Conservation (phyloP, 2,329 filamentous ascomycete genomes). For the Pseudogymnoascus sp. region DNA sequence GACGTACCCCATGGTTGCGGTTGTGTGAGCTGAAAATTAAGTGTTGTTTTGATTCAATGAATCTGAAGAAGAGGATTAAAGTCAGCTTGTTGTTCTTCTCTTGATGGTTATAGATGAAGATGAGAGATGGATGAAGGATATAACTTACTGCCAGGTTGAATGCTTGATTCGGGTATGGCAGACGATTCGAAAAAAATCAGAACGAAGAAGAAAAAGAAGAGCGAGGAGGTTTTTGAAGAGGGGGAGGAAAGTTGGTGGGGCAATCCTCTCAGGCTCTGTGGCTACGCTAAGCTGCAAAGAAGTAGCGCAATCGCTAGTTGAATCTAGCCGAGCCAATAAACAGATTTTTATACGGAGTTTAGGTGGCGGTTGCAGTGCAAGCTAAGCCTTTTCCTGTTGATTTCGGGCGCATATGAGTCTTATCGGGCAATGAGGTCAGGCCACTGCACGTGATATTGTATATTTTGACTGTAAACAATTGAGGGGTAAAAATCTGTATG, state of each 20-base stretch:
- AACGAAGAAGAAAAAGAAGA: constrained; percentile 10
- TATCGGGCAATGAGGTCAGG: constrained; percentile 7
- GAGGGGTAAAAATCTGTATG: not conserved
- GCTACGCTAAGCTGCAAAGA: not conserved
- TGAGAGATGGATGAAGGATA: not conserved
- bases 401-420: constrained; percentile 6
- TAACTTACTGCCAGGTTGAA: constrained; percentile 9
- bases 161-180: constrained; percentile 10
- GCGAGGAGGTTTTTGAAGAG: constrained; percentile 8
- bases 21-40: constrained; percentile 11
- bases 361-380: not conserved
- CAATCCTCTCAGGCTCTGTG: constrained; percentile 8
- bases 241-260: constrained; percentile 9
- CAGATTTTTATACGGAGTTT: not conserved
- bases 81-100: constrained; percentile 4
- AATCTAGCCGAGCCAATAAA: constrained; percentile 5
- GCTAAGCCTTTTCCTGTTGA: constrained; percentile 6
- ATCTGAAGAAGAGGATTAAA: constrained; percentile 2
- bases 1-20: constrained; percentile 29
- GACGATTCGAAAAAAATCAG: constrained; percentile 9
- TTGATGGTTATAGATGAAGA: not conserved
- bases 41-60: constrained; percentile 5
- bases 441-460: not conserved
- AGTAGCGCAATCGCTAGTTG: constrained; percentile 5
- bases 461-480: not conserved